phyloP scores from a whole-genome alignment of 805 yeast species.

The Pichia ethanolica region DNA sequence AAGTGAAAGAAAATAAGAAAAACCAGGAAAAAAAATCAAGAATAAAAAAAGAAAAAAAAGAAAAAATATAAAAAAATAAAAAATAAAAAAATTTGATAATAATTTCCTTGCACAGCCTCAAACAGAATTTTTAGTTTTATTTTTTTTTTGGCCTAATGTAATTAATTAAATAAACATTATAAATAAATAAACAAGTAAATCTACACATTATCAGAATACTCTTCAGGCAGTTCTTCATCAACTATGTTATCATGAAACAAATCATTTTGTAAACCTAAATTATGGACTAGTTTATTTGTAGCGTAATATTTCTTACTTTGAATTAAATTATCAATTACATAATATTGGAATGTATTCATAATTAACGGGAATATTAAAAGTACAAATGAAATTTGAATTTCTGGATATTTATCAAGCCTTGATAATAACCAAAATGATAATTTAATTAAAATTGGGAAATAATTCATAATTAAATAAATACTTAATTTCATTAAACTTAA shows the following conservation, averaged over 20 bases:
- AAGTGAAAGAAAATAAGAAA: too few relatives aligned
- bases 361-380: constrained; percentile 74
- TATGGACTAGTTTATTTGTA: constrained; percentile 11
- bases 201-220: not conserved
- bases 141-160: too few relatives aligned
- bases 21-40: too few relatives aligned
- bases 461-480: constrained; percentile 48
- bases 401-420: constrained; percentile 79
- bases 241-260: not conserved
- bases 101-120: too few relatives aligned
- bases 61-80: too few relatives aligned
- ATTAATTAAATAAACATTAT: too few relatives aligned
- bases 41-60: too few relatives aligned
- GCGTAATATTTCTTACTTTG: constrained; percentile 41
- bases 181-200: too few relatives aligned
- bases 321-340: constrained; percentile 67
- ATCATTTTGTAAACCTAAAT: not conserved
- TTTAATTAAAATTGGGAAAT: constrained; percentile 59
- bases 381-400: constrained; percentile 78
- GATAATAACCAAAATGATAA: constrained; percentile 68
- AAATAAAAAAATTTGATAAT: too few relatives aligned
- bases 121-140: too few relatives aligned
- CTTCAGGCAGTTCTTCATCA: constrained; percentile 4
- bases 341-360: constrained; percentile 67
- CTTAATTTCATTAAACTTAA: constrained; percentile 49